These are phyloP conservation scores for Mycena indigotica DNA, from an alignment of 768 basidiomycete species.

Conservation along the genomic window DNA sequence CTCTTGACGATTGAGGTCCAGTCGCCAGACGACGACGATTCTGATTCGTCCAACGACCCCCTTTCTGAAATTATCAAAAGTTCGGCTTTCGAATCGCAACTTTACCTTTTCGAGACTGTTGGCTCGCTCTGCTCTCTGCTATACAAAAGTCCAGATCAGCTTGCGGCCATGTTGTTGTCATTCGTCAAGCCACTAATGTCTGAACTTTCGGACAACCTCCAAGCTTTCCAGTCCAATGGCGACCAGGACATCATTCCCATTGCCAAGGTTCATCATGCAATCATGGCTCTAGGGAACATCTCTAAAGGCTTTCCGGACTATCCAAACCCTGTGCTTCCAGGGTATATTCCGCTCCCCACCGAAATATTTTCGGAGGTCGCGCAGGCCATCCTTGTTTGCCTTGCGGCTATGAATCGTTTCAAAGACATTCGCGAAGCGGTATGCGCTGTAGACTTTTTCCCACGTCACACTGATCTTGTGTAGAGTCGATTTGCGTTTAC, in stretches of 20 bases:
- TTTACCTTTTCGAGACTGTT: constrained; percentile 92
- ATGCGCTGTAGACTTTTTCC: constrained; percentile 8
- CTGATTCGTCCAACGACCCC: constrained; percentile 55
- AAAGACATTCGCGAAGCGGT: constrained; percentile 93
- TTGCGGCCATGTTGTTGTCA: constrained; percentile 68
- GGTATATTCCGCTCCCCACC: constrained; percentile 69
- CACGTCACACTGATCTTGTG: constrained; percentile 11
- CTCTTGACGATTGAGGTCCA: constrained; percentile 74
- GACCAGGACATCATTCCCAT: constrained; percentile 74
- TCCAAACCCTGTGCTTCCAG: constrained; percentile 66
- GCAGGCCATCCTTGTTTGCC: constrained; percentile 81
- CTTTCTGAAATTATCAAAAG: constrained; percentile 80
- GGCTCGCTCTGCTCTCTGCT: constrained; percentile 85
- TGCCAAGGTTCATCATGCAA: constrained; percentile 85
- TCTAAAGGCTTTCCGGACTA: constrained; percentile 97
- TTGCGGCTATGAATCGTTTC: constrained; percentile 86
- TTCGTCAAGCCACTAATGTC: constrained; percentile 82
- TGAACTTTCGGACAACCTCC: constrained; percentile 61
- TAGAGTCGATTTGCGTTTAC: constrained; percentile 94
- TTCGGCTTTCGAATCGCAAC: constrained; percentile 82
- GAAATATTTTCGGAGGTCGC: constrained; percentile 84
- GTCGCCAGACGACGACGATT: constrained; percentile 76
- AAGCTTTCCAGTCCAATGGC: constrained; percentile 56
- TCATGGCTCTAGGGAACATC: constrained; percentile 92
- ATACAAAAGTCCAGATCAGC: constrained; percentile 64